Base-by-base conservation (phyloP, 2,329 filamentous ascomycete species). In the Coleophoma eucalyptorum region DNA sequence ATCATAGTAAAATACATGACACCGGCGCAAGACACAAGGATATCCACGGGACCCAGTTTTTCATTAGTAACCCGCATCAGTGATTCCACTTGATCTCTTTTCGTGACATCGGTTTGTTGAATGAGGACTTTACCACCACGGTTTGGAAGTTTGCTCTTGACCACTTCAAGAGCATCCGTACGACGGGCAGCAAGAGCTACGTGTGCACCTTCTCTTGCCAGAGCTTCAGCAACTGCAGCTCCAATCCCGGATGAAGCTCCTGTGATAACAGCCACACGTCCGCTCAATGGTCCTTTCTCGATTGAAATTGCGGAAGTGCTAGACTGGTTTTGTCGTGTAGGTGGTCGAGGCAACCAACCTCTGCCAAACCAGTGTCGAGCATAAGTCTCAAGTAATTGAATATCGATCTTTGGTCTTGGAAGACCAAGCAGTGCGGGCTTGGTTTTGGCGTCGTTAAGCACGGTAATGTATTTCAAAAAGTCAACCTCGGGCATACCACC, bases 1-100 rank as follows among this genome's bases (percentile, higher is more conserved):
- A 93, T 92, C 83, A 92, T 84, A 49, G 89, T 92, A 70, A 84
- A 93, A 72, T 93, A 93, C 89, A 93, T 93, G 64, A 93, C 89
- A 34, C 89, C 89, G 0, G 89, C 89, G 62, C 87, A 90, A 38
- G 83, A 83, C 46, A 93, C 81, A n/a, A 93, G 78, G 47, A 92
- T 88, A 64, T 93, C 89, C 42, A 92, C 75, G 0, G 84, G 80
- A 0, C 88, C 89, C 0, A 92, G 81, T 58, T 84, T 72, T 43
- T 79, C 75, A 21, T 72, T 72, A 1, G 86, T 75, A 0, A 78
- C 73, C 3, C 70, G 67, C 54, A 92, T 73, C 3, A 93, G 80
- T 0, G 77, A 76, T 58, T 87, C 80, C 5, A 91, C 86, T 59
- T 91, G 78, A 4, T 69, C 67, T 54, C 75, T 78, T 60, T 83